Percentiles rank a stretch among this genome's conserved stretches.
phyloP scores from a whole-genome alignment of 176 grass and related monocot species.

The Zea mays region DNA sequence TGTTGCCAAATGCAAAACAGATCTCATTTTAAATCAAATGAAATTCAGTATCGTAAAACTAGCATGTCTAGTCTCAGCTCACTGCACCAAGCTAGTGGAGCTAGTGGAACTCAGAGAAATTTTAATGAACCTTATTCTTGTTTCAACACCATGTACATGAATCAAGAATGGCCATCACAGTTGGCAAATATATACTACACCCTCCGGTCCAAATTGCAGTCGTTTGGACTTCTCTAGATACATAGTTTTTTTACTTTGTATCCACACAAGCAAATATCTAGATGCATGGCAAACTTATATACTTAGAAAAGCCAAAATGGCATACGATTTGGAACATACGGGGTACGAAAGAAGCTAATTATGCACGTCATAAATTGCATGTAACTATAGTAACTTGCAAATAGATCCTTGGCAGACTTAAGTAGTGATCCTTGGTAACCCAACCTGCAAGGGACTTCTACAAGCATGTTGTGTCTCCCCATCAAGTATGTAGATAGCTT shows the following conservation, averaged over 20 bases:
- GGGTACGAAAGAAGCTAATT: constrained; percentile 15
- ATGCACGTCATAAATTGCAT: constrained; percentile 36
- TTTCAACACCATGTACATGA: not conserved
- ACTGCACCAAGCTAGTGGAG: not conserved
- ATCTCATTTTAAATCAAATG: constrained; percentile 8
- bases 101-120: constrained; percentile 4
- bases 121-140: constrained; percentile 23
- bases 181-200: not conserved
- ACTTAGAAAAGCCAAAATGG: too few species aligned
- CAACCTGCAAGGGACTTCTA: constrained; percentile 67
- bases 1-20: not conserved
- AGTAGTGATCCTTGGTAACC: constrained; percentile 12
- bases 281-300: too few species aligned
- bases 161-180: constrained; percentile 2
- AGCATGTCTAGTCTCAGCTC: not conserved
- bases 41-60: not conserved
- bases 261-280: too few species aligned
- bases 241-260: too few species aligned
- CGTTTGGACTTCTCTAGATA: not conserved
- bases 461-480: constrained; percentile 67
- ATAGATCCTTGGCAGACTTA: not conserved
- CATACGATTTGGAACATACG: not conserved
- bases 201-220: too few species aligned
- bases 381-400: not conserved
- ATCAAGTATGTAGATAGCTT: constrained; percentile 82